Conservation (phyloP, 179 eudicot species). For the Nepenthes alata region DNA sequence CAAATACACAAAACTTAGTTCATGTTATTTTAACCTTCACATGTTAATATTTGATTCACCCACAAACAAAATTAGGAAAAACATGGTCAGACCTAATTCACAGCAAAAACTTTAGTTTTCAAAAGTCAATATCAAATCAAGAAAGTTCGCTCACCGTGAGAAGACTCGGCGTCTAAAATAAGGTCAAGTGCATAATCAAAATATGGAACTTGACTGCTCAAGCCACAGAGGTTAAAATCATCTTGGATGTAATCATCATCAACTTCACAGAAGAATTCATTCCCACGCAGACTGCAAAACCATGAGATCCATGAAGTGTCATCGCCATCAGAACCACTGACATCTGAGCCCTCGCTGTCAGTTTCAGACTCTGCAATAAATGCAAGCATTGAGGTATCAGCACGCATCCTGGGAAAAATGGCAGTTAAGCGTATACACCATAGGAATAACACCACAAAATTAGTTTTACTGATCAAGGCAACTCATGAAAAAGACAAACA, state of each 20-base stretch:
- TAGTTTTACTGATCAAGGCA: too few relatives aligned
- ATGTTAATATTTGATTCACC: too few relatives aligned
- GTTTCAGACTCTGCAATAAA: constrained; percentile 5
- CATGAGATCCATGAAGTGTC: constrained; percentile 5
- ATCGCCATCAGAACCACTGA: constrained; percentile 2
- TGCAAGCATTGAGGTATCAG: background rate
- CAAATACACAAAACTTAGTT: too few relatives aligned
- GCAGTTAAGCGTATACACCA: constrained; percentile 4
- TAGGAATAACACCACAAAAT: too few relatives aligned
- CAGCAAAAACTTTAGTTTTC: background rate
- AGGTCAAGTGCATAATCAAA: constrained; percentile 4
- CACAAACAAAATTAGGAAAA: too few relatives aligned
- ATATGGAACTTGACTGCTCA: constrained; percentile 3
- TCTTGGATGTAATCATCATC: constrained; percentile 3
- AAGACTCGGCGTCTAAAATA: constrained; percentile 2
- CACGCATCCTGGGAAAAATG: background rate
- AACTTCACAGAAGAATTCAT: constrained; percentile 6
- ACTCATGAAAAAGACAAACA: too few relatives aligned
- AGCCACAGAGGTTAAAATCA: constrained; percentile 1
- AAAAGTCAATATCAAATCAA: background rate
- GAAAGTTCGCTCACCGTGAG: constrained; percentile 2
- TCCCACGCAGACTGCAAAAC: constrained; percentile 5
- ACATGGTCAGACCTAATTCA: too few relatives aligned
- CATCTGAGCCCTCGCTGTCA: constrained; percentile 2
- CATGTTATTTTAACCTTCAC: too few relatives aligned